phyloP scores from a whole-genome alignment of 2,329 filamentous ascomycete species.

The Calonectria crousiana region DNA sequence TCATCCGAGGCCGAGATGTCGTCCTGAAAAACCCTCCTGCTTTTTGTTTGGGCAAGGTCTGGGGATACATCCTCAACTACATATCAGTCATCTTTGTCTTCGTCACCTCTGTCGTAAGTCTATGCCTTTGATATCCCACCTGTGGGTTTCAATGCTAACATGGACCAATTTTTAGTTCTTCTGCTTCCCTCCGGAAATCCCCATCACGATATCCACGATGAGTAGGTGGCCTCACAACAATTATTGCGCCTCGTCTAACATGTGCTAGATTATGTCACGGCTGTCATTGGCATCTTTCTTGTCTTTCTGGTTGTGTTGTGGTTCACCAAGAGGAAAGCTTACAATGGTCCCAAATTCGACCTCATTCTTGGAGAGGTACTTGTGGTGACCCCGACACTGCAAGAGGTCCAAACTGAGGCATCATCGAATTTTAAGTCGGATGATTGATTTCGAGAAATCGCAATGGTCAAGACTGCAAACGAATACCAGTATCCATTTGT shows the following conservation, averaged over 20 bases:
- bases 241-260: slow-evolving; percentile 2
- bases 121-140: too few species aligned
- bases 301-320: slow-evolving; percentile 31
- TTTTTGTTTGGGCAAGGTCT: slow-evolving; percentile 47
- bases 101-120: slow-evolving; percentile 52
- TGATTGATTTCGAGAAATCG: background rate
- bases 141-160: background rate
- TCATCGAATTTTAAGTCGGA: slow-evolving; percentile 25
- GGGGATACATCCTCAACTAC: slow-evolving; percentile 48
- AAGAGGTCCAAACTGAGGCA: slow-evolving; percentile 10
- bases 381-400: slow-evolving; percentile 18
- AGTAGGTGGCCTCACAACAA: slow-evolving; percentile 12
- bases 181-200: slow-evolving; percentile 40
- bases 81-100: slow-evolving; percentile 51
- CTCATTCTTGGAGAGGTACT: slow-evolving; percentile 35
- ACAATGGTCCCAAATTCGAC: slow-evolving; percentile 37
- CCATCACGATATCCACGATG: slow-evolving; percentile 36
- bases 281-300: slow-evolving; percentile 51
- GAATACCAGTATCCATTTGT: background rate
- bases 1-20: slow-evolving; percentile 51
- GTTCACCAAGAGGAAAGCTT: slow-evolving; percentile 33
- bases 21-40: slow-evolving; percentile 44
- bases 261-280: slow-evolving; percentile 50
- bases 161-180: slow-evolving; percentile 29
- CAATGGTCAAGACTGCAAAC: background rate